Evolutionary conservation across 257 asterid genomes (phyloP), one percentile per base, ranked within the genome.

Genomic region (Rauvolfia tetraphylla): DNA sequence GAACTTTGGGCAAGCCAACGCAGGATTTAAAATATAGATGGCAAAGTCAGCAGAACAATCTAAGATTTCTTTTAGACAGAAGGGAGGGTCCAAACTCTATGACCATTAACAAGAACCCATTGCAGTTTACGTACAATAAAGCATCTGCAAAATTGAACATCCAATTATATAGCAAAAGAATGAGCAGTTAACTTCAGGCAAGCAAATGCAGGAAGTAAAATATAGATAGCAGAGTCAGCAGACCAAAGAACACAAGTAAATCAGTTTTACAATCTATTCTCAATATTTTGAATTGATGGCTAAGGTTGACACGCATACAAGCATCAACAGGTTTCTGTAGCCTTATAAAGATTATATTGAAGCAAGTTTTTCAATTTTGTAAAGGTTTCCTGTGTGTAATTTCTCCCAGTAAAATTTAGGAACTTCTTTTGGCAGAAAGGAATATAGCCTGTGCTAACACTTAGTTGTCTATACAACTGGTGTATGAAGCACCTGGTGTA

Each of bases 41-140:
- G 18, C 10, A 46, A 71, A 3, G 3, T 44, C n/a, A 13, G 12
- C 3, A 17, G 23, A 46, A 3, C 17, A 5, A 44, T 15, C 3
- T 54, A 69, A 53, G 59, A 48, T 68, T 27, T 34, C 23, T 36
- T 63, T 38, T 23, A 4, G 14, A 27, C 41, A 75, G 27, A 63
- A 25, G 58, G 17, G 15, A 12, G 42, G 56, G 25, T 1, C 25
- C 11, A 4, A 0, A 61, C n/a, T 79, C 33, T 57, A 76, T 53
- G 57, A 49, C 29, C 71, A 71, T 62, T 41, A 34, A 25, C 63
- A 75, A 58, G 42, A 53, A 78, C 46, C 56, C 51, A 42, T 29
- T 12, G 36, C 27, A 31, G 29, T 25, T 25, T 58, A 10, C 38
- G 15, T 61, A 46, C 51, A 46, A 46, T 27, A 27, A 27, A 61